Evolutionary conservation across 208 protist genomes (phyloP), one percentile per base, ranked within the genome.

Genomic region (Cochliopodium minus): DNA sequence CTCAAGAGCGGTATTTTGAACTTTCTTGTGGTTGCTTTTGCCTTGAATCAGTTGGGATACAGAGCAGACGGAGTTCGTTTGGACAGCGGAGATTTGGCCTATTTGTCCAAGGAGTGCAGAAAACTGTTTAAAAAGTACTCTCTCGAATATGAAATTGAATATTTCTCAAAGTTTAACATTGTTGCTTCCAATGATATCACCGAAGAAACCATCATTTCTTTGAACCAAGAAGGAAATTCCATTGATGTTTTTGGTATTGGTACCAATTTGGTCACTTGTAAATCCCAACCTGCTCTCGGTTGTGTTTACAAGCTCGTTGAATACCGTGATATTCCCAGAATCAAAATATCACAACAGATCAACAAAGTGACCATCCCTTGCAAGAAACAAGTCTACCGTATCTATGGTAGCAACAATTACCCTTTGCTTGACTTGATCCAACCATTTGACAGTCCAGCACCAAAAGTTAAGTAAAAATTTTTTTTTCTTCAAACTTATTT

Each of bases 201-300:
- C 46, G 56, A 60, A 32, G 51, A 64, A n/a, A n/a, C 35, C 20
- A 67, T 35, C 32, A 25, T n/a, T 0, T 53, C 29, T 10, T 11
- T 78, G 0, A 62, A 64, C 33, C 23, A 33, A 23, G 49, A 65
- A 59, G 71, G 69, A 22, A 65, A 81, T 42, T 40, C 71, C 6
- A 77, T 90, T 39, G 69, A 86, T 61, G 43, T 64, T 0, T 91
- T 87, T 69, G 85, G 85, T 15, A 79, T 91, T 20, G 85, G 86
- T n/a, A 92, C 86, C 0, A 64, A 90, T 26, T 42, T 91, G 0
- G 85, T 91, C 5, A 89, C 82, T 0, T 90, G 82, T 48, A 60
- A 84, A 48, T 50, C 61, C 25, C 78, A 88, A 46, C 82, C 83
- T 28, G 84, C 86, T 2, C 66, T 92, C 0, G 86, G 86, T 17